Percentiles rank a stretch among this genome's conserved stretches.
Evolutionary conservation across 176 grass and related monocot genomes (phyloP).

Genomic region (Carex kokanica): DNA sequence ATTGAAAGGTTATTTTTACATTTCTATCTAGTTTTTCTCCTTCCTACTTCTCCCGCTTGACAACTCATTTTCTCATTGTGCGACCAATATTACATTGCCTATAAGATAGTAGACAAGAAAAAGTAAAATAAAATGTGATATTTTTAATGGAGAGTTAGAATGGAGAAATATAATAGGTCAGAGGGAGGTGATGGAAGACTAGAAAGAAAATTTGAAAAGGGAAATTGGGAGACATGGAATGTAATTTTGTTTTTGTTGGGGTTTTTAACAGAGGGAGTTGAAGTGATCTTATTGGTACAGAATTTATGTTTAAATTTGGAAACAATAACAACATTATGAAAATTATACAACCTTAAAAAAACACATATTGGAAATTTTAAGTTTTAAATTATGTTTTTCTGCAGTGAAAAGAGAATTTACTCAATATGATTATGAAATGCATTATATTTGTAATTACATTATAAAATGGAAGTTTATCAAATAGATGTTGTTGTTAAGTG

Average conservation of each 20-base stretch:
- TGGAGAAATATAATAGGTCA: not conserved
- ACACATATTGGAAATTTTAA: not conserved
- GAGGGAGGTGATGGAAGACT: not conserved
- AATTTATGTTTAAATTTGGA: not conserved
- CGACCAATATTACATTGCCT: not conserved
- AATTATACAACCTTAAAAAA: no score
- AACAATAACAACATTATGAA: no score
- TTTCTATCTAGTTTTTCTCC: not conserved
- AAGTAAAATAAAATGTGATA: not conserved
- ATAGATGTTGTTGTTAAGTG: not conserved
- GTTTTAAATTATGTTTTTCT: not conserved
- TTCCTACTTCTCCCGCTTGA: not conserved
- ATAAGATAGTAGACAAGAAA: not conserved
- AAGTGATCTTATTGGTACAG: not conserved
- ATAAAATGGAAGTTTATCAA: slow-evolving; percentile 1
- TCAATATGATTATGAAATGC: not conserved
- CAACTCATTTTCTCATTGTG: not conserved
- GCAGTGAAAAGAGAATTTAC: not conserved
- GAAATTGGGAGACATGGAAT: not conserved
- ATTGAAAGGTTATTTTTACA: not conserved
- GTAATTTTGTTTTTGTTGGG: not conserved
- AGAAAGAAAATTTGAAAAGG: not conserved
- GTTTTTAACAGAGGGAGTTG: not conserved
- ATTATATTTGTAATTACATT: not conserved
- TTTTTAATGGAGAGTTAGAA: not conserved